Evolutionary conservation across 148 eudicot species (phyloP).

Genomic region (Amaranthus palmeri): DNA sequence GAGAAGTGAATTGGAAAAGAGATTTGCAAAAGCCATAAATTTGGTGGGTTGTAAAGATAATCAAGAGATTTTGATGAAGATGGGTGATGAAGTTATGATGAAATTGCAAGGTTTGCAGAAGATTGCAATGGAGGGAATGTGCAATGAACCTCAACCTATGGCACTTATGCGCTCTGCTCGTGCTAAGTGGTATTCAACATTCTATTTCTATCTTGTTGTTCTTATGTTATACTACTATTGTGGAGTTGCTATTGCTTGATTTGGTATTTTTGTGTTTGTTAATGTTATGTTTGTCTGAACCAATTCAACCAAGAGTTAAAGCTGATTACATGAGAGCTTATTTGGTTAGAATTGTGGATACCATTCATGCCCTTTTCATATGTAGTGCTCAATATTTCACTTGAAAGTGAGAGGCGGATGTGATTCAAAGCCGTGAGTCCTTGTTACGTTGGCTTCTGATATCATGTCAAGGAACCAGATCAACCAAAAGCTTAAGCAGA

Average conservation of each 20-base stretch:
- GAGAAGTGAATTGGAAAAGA: slow-evolving; percentile 61
- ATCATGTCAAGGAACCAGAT: too few relatives aligned
- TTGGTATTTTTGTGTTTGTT: not conserved
- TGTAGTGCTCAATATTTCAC: too few relatives aligned
- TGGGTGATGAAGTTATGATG: slow-evolving; percentile 48
- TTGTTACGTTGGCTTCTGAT: too few relatives aligned
- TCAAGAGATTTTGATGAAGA: slow-evolving; percentile 27
- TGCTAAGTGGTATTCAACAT: slow-evolving; percentile 58
- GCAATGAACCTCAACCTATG: slow-evolving; percentile 70
- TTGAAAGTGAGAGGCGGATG: too few relatives aligned
- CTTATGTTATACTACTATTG: not conserved
- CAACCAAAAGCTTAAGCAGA: too few relatives aligned
- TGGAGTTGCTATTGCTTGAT: not conserved
- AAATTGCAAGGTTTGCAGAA: slow-evolving; percentile 60
- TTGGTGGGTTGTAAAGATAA: slow-evolving; percentile 35
- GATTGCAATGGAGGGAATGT: slow-evolving; percentile 71
- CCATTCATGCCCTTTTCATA: too few relatives aligned
- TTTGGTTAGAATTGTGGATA: too few relatives aligned
- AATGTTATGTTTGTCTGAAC: not conserved
- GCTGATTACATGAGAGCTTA: too few relatives aligned
- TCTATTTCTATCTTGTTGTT: slow-evolving; percentile 8
- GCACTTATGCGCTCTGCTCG: slow-evolving; percentile 59
- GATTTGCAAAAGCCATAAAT: slow-evolving; percentile 47
- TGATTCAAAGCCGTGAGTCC: too few relatives aligned
- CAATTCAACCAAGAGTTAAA: too few relatives aligned